Evolutionary conservation across 345 rosid genomes (phyloP), one percentile per base, ranked within the genome.

Genomic region (Microcos paniculata): DNA sequence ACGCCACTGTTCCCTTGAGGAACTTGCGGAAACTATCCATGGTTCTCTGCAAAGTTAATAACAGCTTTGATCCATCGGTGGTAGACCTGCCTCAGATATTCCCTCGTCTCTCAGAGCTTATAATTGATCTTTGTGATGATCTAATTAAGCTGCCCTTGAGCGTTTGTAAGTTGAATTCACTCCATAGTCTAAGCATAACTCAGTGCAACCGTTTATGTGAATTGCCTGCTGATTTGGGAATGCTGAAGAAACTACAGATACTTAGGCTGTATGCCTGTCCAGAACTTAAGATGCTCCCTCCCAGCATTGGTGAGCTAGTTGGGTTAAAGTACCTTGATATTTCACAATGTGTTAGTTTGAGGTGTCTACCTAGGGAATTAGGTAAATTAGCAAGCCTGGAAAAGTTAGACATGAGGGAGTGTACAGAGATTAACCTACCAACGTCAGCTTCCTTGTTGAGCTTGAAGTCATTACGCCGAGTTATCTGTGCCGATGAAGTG

Each of bases 351-450:
- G 85, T 93, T 23, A 87, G 78, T 71, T 24, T 96, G 80, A 69
- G 57, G 48, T 51, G 75, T 71, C 92, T 96, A 67, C 99, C 98
- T 0, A 84, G 87, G 42, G 77, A 84, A 35, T 88, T 93, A 0
- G 92, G 92, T 42, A 82, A 77, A 30, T 75, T 93, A 71, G 57
- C 58, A 26, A 86, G 71, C 58, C 82, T 96, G 64, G 96, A 90
- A 82, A 92, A 92, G 89, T 89, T 96, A 3, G 97, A 96, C 87
- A 92, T 96, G 99, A 90, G 96, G 77, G 97, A 96, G 72, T 96
- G 99, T 58, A 40, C 80, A 9, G 80, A 56, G 51, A 73, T 88
- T 63, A 26, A 61, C 43, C 81, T 87, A 72, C 95, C 94, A 0
- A 62, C 61, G 13, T 89, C 94, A 24, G 90, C 81, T 11, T 73